phyloP scores from a whole-genome alignment of 345 rosid genomes.

The Lenwebbia sp. region DNA sequence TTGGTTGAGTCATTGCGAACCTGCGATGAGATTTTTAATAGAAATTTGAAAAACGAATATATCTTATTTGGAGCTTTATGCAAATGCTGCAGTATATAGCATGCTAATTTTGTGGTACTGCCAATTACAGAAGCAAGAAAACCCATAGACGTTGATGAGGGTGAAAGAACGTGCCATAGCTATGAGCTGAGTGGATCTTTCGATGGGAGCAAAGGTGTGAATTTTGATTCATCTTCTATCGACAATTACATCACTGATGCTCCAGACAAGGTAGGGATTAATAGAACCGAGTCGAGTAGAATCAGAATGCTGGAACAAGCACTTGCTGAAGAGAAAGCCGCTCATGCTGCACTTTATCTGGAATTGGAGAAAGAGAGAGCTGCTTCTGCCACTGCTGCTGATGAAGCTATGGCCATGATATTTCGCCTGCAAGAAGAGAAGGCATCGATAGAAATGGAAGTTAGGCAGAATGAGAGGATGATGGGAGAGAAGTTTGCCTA shows the following conservation, averaged over 20 bases:
- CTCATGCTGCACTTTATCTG: conserved; percentile 27
- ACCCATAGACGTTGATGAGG: conserved; percentile 4
- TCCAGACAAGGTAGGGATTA: conserved; percentile 1
- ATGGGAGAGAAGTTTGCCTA: conserved; percentile 77
- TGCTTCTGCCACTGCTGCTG: conserved; percentile 77
- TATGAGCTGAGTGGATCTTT: conserved; percentile 14
- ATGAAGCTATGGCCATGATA: conserved; percentile 96
- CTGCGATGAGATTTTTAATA: background rate
- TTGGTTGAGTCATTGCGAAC: background rate
- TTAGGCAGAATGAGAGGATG: conserved; percentile 76
- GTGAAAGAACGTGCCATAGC: conserved; percentile 8
- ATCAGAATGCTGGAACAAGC: conserved; percentile 38
- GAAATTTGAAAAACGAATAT: background rate
- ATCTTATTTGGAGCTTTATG: background rate
- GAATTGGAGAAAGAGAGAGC: conserved; percentile 83
- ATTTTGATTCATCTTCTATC: conserved; percentile 8
- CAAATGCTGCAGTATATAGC: background rate
- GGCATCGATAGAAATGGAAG: conserved; percentile 81
- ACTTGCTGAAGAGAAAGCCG: conserved; percentile 43
- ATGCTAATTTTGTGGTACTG: conserved; percentile 5
- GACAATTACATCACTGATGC: conserved; percentile 1
- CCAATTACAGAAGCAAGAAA: conserved; percentile 16
- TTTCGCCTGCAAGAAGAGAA: conserved; percentile 67
- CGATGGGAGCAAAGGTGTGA: conserved; percentile 8
- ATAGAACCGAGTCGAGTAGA: conserved; percentile 9